Evolutionary conservation across 1,139 yeast species (phyloP).

Genomic region (Suhomyces wounanorum): DNA sequence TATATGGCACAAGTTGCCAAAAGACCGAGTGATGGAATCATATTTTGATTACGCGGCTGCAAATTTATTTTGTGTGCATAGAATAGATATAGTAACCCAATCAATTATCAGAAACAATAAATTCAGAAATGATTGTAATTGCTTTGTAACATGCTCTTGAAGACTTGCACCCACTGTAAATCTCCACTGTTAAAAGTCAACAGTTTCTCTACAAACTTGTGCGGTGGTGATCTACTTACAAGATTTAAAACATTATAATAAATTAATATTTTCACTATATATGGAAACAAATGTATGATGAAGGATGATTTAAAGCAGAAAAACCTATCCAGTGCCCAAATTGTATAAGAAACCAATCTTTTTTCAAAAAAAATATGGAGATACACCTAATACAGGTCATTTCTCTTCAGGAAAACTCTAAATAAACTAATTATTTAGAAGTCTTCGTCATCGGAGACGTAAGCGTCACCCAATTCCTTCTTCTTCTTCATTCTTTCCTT

Average conservation of each 20-base stretch:
- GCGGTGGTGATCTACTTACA: no score
- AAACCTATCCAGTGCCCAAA: slow-evolving; percentile 11
- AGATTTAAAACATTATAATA: slow-evolving; percentile 9
- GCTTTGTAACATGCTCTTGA: no score
- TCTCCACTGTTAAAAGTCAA: no score
- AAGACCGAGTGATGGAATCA: background rate
- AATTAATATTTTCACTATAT: slow-evolving; percentile 14
- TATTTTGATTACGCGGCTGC: background rate
- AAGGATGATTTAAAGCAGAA: slow-evolving; percentile 8
- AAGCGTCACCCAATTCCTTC: slow-evolving; percentile 99
- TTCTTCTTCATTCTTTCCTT: slow-evolving; percentile 99
- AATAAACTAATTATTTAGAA: slow-evolving; percentile 6
- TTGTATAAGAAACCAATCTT: slow-evolving; percentile 12
- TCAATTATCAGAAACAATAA: no score
- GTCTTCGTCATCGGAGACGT: slow-evolving; percentile 89
- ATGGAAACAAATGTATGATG: slow-evolving; percentile 12
- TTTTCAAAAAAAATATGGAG: slow-evolving; percentile 14
- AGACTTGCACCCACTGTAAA: no score
- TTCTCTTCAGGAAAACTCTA: slow-evolving; percentile 4
- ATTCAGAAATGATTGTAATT: no score
- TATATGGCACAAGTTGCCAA: background rate
- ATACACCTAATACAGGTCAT: slow-evolving; percentile 7
- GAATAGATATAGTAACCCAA: no score
- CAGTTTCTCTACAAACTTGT: no score
- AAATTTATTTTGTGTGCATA: background rate